Base-by-base conservation (phyloP, 768 basidiomycete species). In the Tephrocybe sp. region DNA sequence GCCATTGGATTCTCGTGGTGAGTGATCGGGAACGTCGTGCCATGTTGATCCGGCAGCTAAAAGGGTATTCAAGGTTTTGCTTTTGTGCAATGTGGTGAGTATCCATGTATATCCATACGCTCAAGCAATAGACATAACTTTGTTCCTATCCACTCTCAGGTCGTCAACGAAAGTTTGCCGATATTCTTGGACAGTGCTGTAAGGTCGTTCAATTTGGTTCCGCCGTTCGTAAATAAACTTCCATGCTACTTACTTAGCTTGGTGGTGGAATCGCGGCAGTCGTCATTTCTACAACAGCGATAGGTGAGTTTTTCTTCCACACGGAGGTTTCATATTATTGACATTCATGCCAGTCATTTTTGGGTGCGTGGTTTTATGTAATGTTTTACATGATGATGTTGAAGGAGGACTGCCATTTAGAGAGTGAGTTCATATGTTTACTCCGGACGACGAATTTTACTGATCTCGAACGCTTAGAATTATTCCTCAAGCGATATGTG, bases 1-100 rank as follows among this genome's bases (percentile, higher is more conserved):
- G 91, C 3, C 92, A 94, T 67, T 94, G 96, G 96, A 93, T 98
- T 11, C 80, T 98, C 8, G 95, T 97, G 45, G 94, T 93, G 62
- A 46, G 76, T 69, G 49, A 12, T 6, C 34, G 34, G 15, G 15
- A 48, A 17, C 36, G 26, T 25, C 38, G 38, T 46, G 43, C 33
- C 18, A 28, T 37, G n/a, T 20, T n/a, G 36, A 18, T 33, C 38
- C 10, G 24, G 21, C 25, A 24, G 8, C 38, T 24, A 43, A 21
- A 24, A 28, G 14, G 21, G 38, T 21, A 24, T 6, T 26, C 7
- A 39, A 90, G 89, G 89, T 93, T 7, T 77, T 98, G 1, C 78
- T 98, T 2, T 74, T 98, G 1, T 83, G 88, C 50, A 97, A 98
- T 65, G 94, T 97, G 53, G 88, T 89, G 61, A 50, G 87, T 70